These are phyloP conservation scores for Verticillium tricorpus DNA, from an alignment of 2,329 filamentous ascomycete genomes.

Conservation along the genomic window DNA sequence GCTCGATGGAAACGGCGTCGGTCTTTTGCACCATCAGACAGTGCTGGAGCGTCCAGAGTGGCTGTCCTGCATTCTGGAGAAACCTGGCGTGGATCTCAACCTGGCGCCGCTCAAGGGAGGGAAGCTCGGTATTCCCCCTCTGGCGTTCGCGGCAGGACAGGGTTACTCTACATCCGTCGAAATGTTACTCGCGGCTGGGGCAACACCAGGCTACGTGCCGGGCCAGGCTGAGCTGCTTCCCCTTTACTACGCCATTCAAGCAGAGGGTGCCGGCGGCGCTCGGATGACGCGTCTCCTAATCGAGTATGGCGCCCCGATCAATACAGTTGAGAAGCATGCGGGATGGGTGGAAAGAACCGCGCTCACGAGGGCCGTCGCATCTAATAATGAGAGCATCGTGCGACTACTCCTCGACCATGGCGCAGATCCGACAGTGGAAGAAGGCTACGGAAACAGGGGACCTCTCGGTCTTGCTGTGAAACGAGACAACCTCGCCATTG, in stretches of 20 bases:
- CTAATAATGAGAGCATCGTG: constrained; percentile 10
- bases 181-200: constrained; percentile 15
- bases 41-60: constrained; percentile 11
- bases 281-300: constrained; percentile 5
- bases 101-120: neutral
- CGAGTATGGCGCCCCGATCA: constrained; percentile 7
- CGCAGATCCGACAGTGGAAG: constrained; percentile 18
- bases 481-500: constrained; percentile 5
- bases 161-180: constrained; percentile 11
- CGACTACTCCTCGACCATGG: constrained; percentile 15
- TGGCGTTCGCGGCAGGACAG: constrained; percentile 13
- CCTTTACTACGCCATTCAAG: constrained; percentile 4
- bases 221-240: neutral
- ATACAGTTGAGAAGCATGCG: constrained; percentile 4
- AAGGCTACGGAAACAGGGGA: constrained; percentile 12
- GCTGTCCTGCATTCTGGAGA: constrained; percentile 4
- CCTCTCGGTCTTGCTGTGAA: constrained; percentile 9
- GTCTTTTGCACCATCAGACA: constrained; percentile 11
- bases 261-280: neutral
- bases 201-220: constrained; percentile 11
- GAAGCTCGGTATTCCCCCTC: constrained; percentile 7
- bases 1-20: constrained; percentile 11
- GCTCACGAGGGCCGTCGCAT: constrained; percentile 3
- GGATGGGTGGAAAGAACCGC: constrained; percentile 4
- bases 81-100: constrained; percentile 6